These are phyloP conservation scores for Panaeolus papilionaceus DNA, from an alignment of 768 basidiomycete genomes.

Conservation along the genomic window DNA sequence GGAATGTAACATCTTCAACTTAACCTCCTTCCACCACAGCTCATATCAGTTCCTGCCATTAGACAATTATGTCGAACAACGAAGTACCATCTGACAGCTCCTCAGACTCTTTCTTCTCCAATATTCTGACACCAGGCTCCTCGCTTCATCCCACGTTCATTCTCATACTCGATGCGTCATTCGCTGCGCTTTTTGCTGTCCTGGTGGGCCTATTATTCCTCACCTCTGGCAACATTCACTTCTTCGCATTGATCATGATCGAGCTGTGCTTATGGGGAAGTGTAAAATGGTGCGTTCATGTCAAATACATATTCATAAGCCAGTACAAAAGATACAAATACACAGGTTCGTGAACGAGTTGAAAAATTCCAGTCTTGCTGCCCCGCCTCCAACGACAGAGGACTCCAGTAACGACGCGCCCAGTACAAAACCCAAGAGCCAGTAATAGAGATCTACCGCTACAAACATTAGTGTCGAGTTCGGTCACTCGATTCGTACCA, in stretches of 20 bases:
- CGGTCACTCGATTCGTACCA: conserved; percentile 86
- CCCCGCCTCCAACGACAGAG: conserved; percentile 15
- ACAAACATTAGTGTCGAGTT: conserved; percentile 45
- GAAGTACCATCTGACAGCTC: neutral
- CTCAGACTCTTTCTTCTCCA: conserved; percentile 49
- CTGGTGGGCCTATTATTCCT: conserved; percentile 63
- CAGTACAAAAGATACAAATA: conserved; percentile 22
- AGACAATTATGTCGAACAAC: conserved; percentile 15
- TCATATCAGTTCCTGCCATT: neutral
- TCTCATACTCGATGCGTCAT: conserved; percentile 64
- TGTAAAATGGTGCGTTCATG: conserved; percentile 71
- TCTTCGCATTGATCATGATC: conserved; percentile 69
- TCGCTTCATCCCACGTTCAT: conserved; percentile 77
- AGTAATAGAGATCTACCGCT: neutral
- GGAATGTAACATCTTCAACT: neutral
- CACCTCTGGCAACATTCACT: conserved; percentile 70
- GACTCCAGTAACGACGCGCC: neutral
- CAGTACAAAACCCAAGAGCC: neutral
- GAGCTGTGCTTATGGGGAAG: conserved; percentile 77
- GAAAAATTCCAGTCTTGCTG: conserved; percentile 36
- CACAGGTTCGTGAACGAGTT: conserved; percentile 74
- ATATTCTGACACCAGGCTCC: conserved; percentile 76
- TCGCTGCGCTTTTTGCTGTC: conserved; percentile 62
- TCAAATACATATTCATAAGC: conserved; percentile 19
- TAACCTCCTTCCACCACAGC: neutral